Evolutionary conservation across 2,329 filamentous ascomycete genomes (phyloP), one percentile per base, ranked within the genome.

Genomic region (Colletotrichum spinosum): DNA sequence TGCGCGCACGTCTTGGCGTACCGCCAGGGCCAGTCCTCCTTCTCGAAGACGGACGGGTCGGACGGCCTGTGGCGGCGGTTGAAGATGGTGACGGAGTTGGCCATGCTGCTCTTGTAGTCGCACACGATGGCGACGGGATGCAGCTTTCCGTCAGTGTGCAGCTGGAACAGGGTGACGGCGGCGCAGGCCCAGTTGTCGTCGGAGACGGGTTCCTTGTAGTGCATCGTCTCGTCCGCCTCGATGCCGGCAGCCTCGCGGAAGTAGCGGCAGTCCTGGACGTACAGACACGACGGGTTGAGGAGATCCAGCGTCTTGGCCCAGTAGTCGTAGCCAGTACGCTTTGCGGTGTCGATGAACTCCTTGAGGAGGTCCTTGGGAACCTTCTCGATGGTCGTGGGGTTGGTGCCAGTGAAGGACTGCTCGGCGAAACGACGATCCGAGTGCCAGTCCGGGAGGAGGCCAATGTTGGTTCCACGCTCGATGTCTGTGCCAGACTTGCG

Each of bases 1-100:
- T 84, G 82, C 2, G 78, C 78, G 51, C 80, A 84, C 0, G 78
- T 83, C 71, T 85, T 86, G 17, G 83, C 83, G 69, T 84, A 85
- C 49, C 83, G 73, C 83, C 83, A 85, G 0, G 82, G 76, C 81
- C 81, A 85, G 72, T 85, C 83, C 1, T 72, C 70, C 55, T 75
- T 77, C 66, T 84, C 78, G 17, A 72, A 68, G 37, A 1, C 73
- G 63, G 57, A 60, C 3, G 57, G 57, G 46, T 78, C 75, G 0
- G 69, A 66, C 0, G 80, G 76, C 0, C 67, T 69, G n/a, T 78
- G 68, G 3, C 80, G 74, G 58, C 77, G 75, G 74, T 86, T 86
- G 77, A 83, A 85, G 61, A 85, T 79, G 46, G 78, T 79, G 50
- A 85, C 77, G 0, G 83, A 85, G 15, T 44, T 13, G 15, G 50